Evolutionary conservation across 805 yeast genomes (phyloP).

Genomic region (Candida nitratophila): DNA sequence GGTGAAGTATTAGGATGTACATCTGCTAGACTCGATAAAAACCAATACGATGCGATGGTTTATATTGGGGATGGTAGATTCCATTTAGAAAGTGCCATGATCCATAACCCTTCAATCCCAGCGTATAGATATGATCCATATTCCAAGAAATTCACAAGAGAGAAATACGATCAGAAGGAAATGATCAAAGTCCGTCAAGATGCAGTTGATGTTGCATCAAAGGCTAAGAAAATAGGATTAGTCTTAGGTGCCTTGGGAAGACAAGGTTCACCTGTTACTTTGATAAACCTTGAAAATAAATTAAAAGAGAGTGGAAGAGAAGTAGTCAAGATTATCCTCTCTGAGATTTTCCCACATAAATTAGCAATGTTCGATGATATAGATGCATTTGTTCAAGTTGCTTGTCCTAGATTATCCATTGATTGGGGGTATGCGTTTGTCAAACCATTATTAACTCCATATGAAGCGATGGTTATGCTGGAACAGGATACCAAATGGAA

Average conservation of each 20-base stretch:
- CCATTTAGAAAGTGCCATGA: constrained; percentile 94
- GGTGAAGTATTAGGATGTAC: constrained; percentile 98
- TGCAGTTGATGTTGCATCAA: constrained; percentile 60
- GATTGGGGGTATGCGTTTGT: constrained; percentile 99
- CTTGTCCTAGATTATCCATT: constrained; percentile 91
- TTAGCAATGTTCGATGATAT: constrained; percentile 87
- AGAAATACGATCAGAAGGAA: constrained; percentile 81
- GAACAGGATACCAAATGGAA: constrained; percentile 63
- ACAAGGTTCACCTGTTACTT: constrained; percentile 82
- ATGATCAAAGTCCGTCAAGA: constrained; percentile 65
- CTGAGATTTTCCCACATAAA: constrained; percentile 92
- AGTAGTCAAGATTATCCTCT: constrained; percentile 74
- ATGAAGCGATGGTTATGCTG: constrained; percentile 89
- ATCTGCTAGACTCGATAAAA: constrained; percentile 66
- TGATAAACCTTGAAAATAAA: constrained; percentile 53
- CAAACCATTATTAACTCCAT: constrained; percentile 88
- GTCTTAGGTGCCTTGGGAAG: constrained; percentile 92
- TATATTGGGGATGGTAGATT: constrained; percentile 96
- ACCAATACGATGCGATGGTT: constrained; percentile 69
- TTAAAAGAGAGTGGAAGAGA: constrained; percentile 50
- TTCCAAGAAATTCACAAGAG: constrained; percentile 82
- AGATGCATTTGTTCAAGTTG: constrained; percentile 95
- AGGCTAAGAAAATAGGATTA: constrained; percentile 66
- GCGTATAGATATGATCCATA: constrained; percentile 96
- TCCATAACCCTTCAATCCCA: constrained; percentile 87